Conservation (phyloP, 202 grass and related monocot species). For the Saccharum hybrid region DNA sequence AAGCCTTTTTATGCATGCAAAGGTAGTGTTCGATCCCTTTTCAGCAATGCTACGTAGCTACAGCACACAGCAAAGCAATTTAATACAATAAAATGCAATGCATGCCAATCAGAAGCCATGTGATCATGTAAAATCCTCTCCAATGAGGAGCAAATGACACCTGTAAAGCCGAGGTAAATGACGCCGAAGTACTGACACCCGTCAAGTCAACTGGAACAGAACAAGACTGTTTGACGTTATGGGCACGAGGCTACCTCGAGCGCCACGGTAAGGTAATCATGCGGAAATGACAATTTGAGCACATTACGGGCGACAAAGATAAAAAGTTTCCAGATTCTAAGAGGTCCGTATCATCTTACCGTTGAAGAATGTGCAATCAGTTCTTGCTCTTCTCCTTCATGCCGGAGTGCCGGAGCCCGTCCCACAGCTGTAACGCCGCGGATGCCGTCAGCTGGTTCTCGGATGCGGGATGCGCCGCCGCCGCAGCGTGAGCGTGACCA, state of each 20-base stretch:
- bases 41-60: slow-evolving; percentile 30
- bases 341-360: slow-evolving; percentile 33
- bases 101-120: slow-evolving; percentile 46
- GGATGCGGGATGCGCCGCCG: slow-evolving; percentile 46
- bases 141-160: slow-evolving; percentile 51
- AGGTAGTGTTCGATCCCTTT: slow-evolving; percentile 16
- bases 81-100: slow-evolving; percentile 50
- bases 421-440: slow-evolving; percentile 65
- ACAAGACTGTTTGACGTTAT: slow-evolving; percentile 31
- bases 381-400: slow-evolving; percentile 79
- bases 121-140: slow-evolving; percentile 31
- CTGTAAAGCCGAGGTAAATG: slow-evolving; percentile 45
- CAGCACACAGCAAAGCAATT: slow-evolving; percentile 30
- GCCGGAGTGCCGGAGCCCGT: slow-evolving; percentile 59
- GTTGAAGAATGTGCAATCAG: slow-evolving; percentile 43
- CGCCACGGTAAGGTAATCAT: slow-evolving; percentile 6
- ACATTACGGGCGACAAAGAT: slow-evolving; percentile 4
- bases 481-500: slow-evolving; percentile 40
- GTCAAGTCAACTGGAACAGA: slow-evolving; percentile 47
- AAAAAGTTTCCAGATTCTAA: slow-evolving; percentile 19
- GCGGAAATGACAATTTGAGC: slow-evolving; percentile 40
- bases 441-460: slow-evolving; percentile 56
- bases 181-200: slow-evolving; percentile 34
- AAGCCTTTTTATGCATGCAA: slow-evolving; percentile 6
- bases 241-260: slow-evolving; percentile 52